phyloP scores from a whole-genome alignment of 2,329 filamentous ascomycete species.

The Sarocladium oryzae region DNA sequence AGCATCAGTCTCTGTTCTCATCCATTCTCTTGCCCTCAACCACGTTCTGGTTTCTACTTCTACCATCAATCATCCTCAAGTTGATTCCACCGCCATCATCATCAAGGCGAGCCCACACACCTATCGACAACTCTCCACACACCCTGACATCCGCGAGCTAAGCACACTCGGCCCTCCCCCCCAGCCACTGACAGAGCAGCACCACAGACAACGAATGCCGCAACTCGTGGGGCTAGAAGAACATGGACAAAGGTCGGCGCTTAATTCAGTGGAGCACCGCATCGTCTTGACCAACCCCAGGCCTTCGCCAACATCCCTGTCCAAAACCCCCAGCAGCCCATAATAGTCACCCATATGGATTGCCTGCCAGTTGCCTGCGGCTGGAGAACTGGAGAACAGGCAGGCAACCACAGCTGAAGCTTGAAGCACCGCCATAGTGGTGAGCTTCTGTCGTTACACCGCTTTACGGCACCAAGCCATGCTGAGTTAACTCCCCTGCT shows the following conservation, averaged over 20 bases:
- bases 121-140: background rate
- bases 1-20: background rate
- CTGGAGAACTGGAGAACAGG: background rate
- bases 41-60: background rate
- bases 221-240: slow-evolving; percentile 39
- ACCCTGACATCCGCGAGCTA: slow-evolving; percentile 5
- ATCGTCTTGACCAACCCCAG: slow-evolving; percentile 35
- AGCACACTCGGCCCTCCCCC: background rate
- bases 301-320: background rate
- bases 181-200: slow-evolving; percentile 4
- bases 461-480: background rate
- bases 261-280: slow-evolving; percentile 38
- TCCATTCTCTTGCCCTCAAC: background rate
- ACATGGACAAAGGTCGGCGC: slow-evolving; percentile 48
- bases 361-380: background rate
- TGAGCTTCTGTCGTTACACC: background rate
- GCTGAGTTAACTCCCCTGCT: no score
- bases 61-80: no score
- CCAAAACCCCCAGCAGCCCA: background rate
- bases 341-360: background rate
- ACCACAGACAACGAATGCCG: slow-evolving; percentile 2
- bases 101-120: background rate
- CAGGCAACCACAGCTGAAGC: no score
- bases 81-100: no score
- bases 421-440: no score